Percentiles rank a stretch among this genome's conserved stretches.
Conservation (phyloP, 73 alveolate species). For the Paramecium octaurelia region DNA sequence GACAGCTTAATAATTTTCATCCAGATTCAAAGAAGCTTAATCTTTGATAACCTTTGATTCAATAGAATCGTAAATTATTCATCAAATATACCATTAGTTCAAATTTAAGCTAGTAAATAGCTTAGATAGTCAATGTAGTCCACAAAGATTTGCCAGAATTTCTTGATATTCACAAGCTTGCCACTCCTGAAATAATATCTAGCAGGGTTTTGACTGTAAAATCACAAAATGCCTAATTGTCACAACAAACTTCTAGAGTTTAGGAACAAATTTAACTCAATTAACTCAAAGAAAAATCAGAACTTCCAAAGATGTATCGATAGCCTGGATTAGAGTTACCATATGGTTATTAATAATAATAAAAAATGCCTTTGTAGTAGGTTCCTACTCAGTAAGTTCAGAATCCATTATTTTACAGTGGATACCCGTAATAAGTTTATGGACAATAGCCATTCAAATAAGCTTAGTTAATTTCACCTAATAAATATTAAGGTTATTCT, state of each 20-base stretch:
- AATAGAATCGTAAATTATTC: background rate
- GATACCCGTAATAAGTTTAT: background rate
- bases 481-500: background rate
- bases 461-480: background rate
- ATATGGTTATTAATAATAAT: background rate
- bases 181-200: background rate
- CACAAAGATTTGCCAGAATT: conserved; percentile 1
- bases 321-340: background rate
- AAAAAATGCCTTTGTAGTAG: background rate
- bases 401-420: background rate
- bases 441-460: background rate
- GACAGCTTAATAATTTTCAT: background rate
- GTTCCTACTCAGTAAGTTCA: background rate
- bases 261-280: too few relatives aligned
- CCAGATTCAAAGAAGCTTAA: background rate
- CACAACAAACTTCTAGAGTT: background rate
- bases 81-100: background rate
- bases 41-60: background rate
- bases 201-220: background rate
- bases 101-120: background rate
- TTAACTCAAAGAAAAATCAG: background rate
- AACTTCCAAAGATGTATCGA: background rate
- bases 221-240: background rate
- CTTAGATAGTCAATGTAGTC: background rate
- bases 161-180: background rate